Percentiles rank a stretch among this genome's conserved stretches.
phyloP scores from a whole-genome alignment of 2,329 filamentous ascomycete species.

The Colletotrichum sp. region DNA sequence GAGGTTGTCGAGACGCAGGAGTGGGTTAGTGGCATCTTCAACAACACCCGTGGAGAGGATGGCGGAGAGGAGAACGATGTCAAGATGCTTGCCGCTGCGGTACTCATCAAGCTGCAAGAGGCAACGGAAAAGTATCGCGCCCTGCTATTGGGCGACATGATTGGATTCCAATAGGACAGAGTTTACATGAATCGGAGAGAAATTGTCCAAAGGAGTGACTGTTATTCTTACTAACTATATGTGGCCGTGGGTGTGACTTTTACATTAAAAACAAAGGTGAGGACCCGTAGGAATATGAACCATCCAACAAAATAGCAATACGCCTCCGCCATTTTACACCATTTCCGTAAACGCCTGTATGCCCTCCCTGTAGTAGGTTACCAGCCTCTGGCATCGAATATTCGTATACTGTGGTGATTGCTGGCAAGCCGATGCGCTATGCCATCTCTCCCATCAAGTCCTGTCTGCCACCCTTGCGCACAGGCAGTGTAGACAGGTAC shows the following conservation, averaged over 20 bases:
- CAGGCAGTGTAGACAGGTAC: constrained; percentile 46
- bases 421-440: neutral
- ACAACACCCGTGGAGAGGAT: constrained; percentile 56
- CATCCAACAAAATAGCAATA: neutral
- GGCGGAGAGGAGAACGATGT: constrained; percentile 77
- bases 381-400: neutral
- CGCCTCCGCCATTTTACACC: neutral
- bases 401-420: neutral
- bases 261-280: neutral
- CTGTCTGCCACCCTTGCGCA: constrained; percentile 35
- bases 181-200: neutral
- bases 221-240: neutral
- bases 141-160: constrained; percentile 74
- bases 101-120: constrained; percentile 79
- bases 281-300: neutral
- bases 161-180: constrained; percentile 33
- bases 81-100: constrained; percentile 78
- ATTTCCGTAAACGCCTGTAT: neutral
- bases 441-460: constrained; percentile 6
- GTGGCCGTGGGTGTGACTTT: neutral
- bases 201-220: neutral
- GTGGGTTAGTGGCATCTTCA: constrained; percentile 83
- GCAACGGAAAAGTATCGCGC: constrained; percentile 83
- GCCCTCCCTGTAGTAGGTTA: neutral
- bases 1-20: constrained; percentile 86